These are phyloP conservation scores for Chrysoporthe deuterocubensis DNA, from an alignment of 2,329 filamentous ascomycete species.

Conservation along the genomic window DNA sequence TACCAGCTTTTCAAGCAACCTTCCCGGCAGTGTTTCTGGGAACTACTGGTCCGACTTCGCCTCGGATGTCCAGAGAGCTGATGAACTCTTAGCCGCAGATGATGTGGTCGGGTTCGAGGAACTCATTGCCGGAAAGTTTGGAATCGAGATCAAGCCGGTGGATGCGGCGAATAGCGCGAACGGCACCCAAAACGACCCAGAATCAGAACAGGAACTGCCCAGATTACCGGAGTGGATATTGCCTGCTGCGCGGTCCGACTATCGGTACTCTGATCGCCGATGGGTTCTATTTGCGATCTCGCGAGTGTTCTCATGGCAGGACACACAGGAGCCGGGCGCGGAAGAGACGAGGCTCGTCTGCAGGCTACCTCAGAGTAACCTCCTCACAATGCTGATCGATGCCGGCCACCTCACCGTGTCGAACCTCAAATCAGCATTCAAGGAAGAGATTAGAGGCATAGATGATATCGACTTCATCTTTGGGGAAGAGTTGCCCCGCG, in stretches of 20 bases:
- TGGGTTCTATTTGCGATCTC: constrained; percentile 68
- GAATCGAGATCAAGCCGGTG: constrained; percentile 39
- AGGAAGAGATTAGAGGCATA: constrained; percentile 48
- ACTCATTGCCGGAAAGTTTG: constrained; percentile 54
- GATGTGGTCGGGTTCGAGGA: constrained; percentile 55
- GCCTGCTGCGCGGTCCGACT: constrained; percentile 47
- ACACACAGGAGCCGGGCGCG: constrained; percentile 47
- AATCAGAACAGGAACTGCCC: constrained; percentile 26
- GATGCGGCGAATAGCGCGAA: constrained; percentile 1
- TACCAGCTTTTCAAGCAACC: constrained; percentile 43
- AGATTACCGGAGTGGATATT: constrained; percentile 55
- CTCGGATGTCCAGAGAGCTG: constrained; percentile 50
- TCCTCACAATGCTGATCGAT: constrained; percentile 62
- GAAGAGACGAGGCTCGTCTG: constrained; percentile 45
- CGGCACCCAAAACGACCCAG: not conserved
- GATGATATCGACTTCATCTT: constrained; percentile 52
- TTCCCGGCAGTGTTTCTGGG: constrained; percentile 56
- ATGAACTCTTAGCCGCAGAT: constrained; percentile 50
- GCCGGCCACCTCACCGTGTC: constrained; percentile 64
- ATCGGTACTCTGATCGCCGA: constrained; percentile 63
- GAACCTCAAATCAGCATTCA: constrained; percentile 63
- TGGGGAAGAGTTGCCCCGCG: constrained; percentile 64
- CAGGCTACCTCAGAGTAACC: constrained; percentile 55
- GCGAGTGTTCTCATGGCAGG: constrained; percentile 62
- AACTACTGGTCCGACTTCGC: constrained; percentile 52